Percentiles rank a stretch among this genome's conserved stretches.
Evolutionary conservation across 805 yeast genomes (phyloP).

Genomic region (Candida krabiensis): DNA sequence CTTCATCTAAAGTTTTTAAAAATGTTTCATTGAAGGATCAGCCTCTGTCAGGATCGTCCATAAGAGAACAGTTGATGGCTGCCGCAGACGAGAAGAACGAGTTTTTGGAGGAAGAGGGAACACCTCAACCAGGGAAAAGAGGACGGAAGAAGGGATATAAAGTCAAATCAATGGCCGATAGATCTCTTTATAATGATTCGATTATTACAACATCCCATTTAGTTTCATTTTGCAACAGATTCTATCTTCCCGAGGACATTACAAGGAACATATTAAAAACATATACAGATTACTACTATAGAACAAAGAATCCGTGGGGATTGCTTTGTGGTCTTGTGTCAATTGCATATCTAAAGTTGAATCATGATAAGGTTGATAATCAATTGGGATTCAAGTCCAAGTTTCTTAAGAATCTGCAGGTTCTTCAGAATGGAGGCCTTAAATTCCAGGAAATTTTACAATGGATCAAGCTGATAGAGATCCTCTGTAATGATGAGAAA

Average conservation of each 20-base stretch:
- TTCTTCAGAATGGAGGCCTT: conserved; percentile 53
- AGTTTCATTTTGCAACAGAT: conserved; percentile 56
- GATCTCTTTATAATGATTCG: conserved; percentile 10
- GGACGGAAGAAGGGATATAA: conserved; percentile 18
- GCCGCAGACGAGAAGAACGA: conserved; percentile 16
- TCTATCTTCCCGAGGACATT: conserved; percentile 56
- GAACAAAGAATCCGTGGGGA: conserved; percentile 66
- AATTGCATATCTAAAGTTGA: conserved; percentile 56
- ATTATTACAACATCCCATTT: conserved; percentile 38
- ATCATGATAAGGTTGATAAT: conserved; percentile 43
- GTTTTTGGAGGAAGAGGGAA: neutral
- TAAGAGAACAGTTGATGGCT: conserved; percentile 18
- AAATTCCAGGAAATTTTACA: conserved; percentile 48
- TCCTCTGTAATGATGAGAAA: conserved; percentile 52
- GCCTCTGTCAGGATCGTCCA: conserved; percentile 11
- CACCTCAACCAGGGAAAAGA: conserved; percentile 8
- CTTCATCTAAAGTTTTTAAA: conserved; percentile 5
- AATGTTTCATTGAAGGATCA: conserved; percentile 3
- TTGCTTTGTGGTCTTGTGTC: conserved; percentile 66
- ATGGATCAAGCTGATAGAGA: conserved; percentile 55
- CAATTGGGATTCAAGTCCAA: conserved; percentile 50
- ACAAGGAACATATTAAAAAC: conserved; percentile 52
- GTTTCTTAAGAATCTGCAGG: conserved; percentile 51
- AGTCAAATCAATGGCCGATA: conserved; percentile 13
- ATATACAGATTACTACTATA: conserved; percentile 48